A percentile compares a stretch with the other conserved stretches of the same genome.
Conservation (phyloP, 164 flowering plant genomes). For the Sedum album region DNA sequence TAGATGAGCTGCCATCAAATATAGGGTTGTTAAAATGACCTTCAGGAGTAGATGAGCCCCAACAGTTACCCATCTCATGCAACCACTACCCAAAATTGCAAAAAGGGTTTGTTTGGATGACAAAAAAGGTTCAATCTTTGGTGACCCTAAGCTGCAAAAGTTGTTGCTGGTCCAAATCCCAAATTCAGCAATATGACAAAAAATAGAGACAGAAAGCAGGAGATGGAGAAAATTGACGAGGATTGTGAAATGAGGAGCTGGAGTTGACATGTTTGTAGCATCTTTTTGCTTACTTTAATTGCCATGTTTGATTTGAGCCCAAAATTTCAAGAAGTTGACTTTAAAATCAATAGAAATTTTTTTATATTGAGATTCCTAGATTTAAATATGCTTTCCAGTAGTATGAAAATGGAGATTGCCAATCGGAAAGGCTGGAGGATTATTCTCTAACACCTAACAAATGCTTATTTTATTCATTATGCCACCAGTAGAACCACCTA, state of each 20-base stretch:
- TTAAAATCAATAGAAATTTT: neutral
- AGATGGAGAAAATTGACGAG: neutral
- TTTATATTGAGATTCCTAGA: too few species aligned
- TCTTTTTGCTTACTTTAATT: constrained; percentile 4
- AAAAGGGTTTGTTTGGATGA: too few species aligned
- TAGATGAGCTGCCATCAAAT: too few species aligned
- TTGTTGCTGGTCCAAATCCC: neutral
- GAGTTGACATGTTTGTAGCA: constrained; percentile 5
- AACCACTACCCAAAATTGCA: too few species aligned
- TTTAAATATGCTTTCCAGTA: neutral
- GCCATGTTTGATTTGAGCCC: neutral
- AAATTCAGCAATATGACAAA: neutral
- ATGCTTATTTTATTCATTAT: too few species aligned
- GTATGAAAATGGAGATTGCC: neutral
- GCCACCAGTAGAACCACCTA: too few species aligned
- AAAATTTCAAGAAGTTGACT: neutral
- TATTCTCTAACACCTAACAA: neutral
- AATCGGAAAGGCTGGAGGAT: neutral
- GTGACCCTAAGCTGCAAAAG: neutral
- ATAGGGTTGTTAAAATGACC: too few species aligned
- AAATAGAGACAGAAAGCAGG: neutral
- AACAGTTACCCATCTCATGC: too few species aligned
- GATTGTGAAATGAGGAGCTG: neutral
- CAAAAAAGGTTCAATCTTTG: neutral
- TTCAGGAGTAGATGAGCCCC: too few species aligned